Evolutionary conservation across 179 eudicot species (phyloP).

Genomic region (Beta corolliflora): DNA sequence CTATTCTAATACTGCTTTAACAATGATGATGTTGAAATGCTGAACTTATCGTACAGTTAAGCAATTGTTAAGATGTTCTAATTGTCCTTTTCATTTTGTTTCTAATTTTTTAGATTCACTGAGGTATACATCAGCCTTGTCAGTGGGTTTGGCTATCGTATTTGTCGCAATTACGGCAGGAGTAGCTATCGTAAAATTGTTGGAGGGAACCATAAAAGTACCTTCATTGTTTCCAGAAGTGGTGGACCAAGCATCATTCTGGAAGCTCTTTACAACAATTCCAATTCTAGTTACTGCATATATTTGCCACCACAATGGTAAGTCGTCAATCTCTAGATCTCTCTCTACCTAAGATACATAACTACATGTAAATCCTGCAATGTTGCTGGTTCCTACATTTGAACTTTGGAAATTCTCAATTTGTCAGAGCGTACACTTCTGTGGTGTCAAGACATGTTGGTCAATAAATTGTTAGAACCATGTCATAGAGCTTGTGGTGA

Average conservation of each 20-base stretch:
- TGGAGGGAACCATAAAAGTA: slow-evolving; percentile 61
- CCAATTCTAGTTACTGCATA: slow-evolving; percentile 87
- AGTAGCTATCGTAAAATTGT: slow-evolving; percentile 52
- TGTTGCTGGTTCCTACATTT: neutral
- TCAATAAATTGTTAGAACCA: neutral
- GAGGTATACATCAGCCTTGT: slow-evolving; percentile 82
- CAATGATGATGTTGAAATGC: neutral
- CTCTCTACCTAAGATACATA: neutral
- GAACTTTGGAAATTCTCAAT: neutral
- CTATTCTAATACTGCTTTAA: neutral
- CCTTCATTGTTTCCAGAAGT: slow-evolving; percentile 67
- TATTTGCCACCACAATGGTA: slow-evolving; percentile 82
- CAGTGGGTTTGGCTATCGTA: slow-evolving; percentile 78
- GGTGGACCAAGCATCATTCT: slow-evolving; percentile 69
- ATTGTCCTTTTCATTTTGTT: neutral
- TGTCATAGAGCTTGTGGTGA: neutral
- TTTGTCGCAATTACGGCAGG: slow-evolving; percentile 79
- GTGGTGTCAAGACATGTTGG: neutral
- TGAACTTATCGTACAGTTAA: neutral
- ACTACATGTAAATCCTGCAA: slow-evolving; percentile 3
- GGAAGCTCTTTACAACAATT: slow-evolving; percentile 78
- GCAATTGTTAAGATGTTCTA: neutral
- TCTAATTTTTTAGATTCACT: slow-evolving; percentile 59
- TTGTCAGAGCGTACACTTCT: neutral
- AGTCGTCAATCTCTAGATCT: slow-evolving; percentile 17